Percentiles rank a stretch among this genome's conserved stretches.
Conservation (phyloP, 1,139 yeast genomes). For the Saccharomyces hybrid region DNA sequence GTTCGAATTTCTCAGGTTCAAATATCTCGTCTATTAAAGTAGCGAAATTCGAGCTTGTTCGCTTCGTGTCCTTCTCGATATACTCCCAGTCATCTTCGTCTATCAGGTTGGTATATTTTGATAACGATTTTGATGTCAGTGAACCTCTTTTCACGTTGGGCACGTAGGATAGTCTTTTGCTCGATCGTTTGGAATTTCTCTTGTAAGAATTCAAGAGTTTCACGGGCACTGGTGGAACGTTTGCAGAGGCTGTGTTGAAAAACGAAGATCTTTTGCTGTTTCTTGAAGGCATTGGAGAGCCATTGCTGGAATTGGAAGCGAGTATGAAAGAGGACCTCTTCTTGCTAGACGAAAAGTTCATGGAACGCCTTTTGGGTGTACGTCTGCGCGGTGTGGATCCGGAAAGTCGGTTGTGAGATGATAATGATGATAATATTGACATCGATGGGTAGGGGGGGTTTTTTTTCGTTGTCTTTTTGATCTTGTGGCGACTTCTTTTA, state of each 20-base stretch:
- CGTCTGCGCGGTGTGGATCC: background rate
- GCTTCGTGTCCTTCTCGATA: constrained; percentile 65
- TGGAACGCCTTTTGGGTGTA: constrained; percentile 15
- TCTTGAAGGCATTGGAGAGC: constrained; percentile 27
- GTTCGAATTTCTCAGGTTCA: constrained; percentile 56
- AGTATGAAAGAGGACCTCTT: background rate
- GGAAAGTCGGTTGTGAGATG: background rate
- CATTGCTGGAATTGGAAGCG: constrained; percentile 7
- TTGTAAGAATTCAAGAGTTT: constrained; percentile 5
- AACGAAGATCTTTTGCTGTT: constrained; percentile 22
- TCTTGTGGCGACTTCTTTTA: constrained; percentile 20
- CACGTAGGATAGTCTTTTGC: constrained; percentile 32
- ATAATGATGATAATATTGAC: background rate
- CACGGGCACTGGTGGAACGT: constrained; percentile 2
- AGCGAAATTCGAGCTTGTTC: constrained; percentile 73
- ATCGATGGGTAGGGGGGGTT: no score
- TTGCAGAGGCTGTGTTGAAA: constrained; percentile 2
- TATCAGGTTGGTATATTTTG: constrained; percentile 64
- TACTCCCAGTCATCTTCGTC: constrained; percentile 53
- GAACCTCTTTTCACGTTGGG: constrained; percentile 55
- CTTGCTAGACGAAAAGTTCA: constrained; percentile 9
- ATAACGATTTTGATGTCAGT: constrained; percentile 52
- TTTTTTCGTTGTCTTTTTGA: constrained; percentile 9
- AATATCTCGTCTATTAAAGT: constrained; percentile 68
- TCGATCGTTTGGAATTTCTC: constrained; percentile 25